These are phyloP conservation scores for Amanita subjunquillea DNA, from an alignment of 768 basidiomycete species.

Conservation along the genomic window DNA sequence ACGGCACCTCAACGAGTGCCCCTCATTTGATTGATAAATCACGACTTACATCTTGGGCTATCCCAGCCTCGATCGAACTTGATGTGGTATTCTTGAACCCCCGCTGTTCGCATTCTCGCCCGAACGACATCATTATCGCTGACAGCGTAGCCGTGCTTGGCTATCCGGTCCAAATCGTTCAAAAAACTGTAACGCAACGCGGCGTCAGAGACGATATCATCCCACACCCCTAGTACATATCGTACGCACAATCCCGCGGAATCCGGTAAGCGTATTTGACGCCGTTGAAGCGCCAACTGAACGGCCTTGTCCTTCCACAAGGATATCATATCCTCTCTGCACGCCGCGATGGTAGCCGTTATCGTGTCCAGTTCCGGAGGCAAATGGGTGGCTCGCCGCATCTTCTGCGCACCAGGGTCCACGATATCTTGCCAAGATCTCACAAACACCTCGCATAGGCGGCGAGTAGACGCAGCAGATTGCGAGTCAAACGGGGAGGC, in stretches of 20 bases:
- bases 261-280: constrained; percentile 44
- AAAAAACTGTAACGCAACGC: constrained; percentile 41
- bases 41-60: constrained; percentile 19
- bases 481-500: constrained; percentile 37
- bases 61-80: constrained; percentile 34
- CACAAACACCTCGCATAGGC: constrained; percentile 36
- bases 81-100: constrained; percentile 58
- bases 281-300: constrained; percentile 33
- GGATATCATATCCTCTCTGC: constrained; percentile 51
- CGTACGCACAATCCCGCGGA: constrained; percentile 54
- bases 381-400: background rate
- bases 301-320: constrained; percentile 58
- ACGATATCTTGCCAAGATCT: constrained; percentile 43
- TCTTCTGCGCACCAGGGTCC: constrained; percentile 11
- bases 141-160: constrained; percentile 48
- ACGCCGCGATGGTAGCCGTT: constrained; percentile 44
- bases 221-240: background rate
- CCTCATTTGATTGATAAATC: background rate
- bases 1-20: background rate
- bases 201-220: background rate
- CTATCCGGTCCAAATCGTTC: constrained; percentile 57
- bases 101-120: constrained; percentile 58
- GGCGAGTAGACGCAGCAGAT: constrained; percentile 13
- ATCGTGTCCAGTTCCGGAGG: constrained; percentile 22
- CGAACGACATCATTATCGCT: constrained; percentile 67